phyloP scores from a whole-genome alignment of 345 rosid species.

The Hibiscus syriacus region DNA sequence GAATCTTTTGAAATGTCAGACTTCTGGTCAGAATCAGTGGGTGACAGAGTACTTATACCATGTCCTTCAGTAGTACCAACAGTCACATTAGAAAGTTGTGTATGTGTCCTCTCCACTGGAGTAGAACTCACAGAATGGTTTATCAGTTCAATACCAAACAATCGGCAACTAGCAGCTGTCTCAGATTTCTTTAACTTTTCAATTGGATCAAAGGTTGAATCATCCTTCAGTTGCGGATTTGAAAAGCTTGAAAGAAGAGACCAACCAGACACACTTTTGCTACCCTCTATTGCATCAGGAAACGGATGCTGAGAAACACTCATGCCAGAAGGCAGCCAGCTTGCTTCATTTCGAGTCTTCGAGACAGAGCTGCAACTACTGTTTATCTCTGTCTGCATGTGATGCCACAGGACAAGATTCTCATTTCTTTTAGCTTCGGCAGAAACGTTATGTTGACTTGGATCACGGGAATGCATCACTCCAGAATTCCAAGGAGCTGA shows the following conservation, averaged over 20 bases:
- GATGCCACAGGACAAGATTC: conserved; percentile 37
- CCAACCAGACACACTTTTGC: conserved; percentile 43
- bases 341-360: conserved; percentile 36
- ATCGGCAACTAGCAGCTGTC: conserved; percentile 38
- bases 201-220: conserved; percentile 24
- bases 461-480: conserved; percentile 42
- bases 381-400: conserved; percentile 34
- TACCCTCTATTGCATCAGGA: conserved; percentile 47
- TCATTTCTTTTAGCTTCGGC: conserved; percentile 49
- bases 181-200: conserved; percentile 45
- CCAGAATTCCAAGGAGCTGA: conserved; percentile 55
- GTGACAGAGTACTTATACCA: conserved; percentile 16
- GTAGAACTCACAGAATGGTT: conserved; percentile 27
- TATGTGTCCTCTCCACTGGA: conserved; percentile 28
- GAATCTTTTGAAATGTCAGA: conserved; percentile 39
- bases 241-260: conserved; percentile 35
- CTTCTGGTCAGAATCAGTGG: conserved; percentile 47
- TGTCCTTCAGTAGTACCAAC: conserved; percentile 31
- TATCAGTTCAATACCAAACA: conserved; percentile 74
- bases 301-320: conserved; percentile 36
- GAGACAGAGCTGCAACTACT: conserved; percentile 28
- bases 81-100: conserved; percentile 23
- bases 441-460: conserved; percentile 27
- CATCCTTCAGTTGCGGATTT: conserved; percentile 26
- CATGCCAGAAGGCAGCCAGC: conserved; percentile 38